phyloP scores from a whole-genome alignment of 1,284 basidiomycete species.

The Heterobasidion parviporum region DNA sequence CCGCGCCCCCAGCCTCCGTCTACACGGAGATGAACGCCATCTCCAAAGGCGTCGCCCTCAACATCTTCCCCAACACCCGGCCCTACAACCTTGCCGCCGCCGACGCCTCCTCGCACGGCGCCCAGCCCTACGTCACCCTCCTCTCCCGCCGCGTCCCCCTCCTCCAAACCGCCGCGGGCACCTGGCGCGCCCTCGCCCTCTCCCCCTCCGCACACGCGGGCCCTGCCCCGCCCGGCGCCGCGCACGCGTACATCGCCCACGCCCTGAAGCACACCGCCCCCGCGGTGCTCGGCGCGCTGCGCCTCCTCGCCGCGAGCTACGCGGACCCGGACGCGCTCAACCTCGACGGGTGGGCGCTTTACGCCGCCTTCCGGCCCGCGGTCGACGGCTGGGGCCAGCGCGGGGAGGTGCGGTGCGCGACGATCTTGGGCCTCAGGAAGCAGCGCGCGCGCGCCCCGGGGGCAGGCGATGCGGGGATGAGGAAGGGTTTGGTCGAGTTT shows the following conservation, averaged over 20 bases:
- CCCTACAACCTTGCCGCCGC: conserved; percentile 19
- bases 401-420: conserved; percentile 56
- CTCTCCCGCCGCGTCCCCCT: conserved; percentile 86
- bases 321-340: conserved; percentile 53
- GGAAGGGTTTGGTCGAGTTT: conserved; percentile 1
- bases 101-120: conserved; percentile 48
- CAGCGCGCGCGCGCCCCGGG: background rate
- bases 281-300: conserved; percentile 72
- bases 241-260: conserved; percentile 78
- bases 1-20: conserved; percentile 55
- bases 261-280: conserved; percentile 72
- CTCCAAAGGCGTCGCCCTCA: conserved; percentile 75
- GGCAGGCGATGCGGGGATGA: too few species aligned
- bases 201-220: conserved; percentile 33
- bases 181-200: conserved; percentile 73
- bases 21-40: conserved; percentile 91
- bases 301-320: conserved; percentile 68
- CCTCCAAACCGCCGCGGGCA: conserved; percentile 52
- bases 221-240: conserved; percentile 65
- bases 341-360: conserved; percentile 59
- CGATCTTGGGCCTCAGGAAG: conserved; percentile 50
- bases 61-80: conserved; percentile 55
- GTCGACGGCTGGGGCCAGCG: conserved; percentile 70
- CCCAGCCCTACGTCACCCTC: conserved; percentile 89
- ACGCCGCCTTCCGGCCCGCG: conserved; percentile 68